phyloP scores from a whole-genome alignment of 805 yeast species.

The Scheffersomyces stipitis region DNA sequence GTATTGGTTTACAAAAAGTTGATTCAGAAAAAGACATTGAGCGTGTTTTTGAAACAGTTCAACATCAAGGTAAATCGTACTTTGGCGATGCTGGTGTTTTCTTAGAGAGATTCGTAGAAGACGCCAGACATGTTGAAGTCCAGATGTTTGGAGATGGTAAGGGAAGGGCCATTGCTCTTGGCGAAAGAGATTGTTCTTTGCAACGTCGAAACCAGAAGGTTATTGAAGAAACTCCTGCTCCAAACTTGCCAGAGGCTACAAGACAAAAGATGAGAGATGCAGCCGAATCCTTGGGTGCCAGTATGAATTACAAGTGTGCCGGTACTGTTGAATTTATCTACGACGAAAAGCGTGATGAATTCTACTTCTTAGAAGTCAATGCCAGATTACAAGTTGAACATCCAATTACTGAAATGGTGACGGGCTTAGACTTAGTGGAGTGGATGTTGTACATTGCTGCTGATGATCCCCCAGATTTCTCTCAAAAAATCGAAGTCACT shows the following conservation, averaged over 20 bases:
- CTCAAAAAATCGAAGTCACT: slow-evolving; percentile 53
- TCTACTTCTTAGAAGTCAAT: slow-evolving; percentile 93
- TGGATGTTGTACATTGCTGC: slow-evolving; percentile 96
- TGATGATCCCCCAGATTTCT: slow-evolving; percentile 79
- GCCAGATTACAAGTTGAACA: slow-evolving; percentile 98
- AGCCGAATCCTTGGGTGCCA: slow-evolving; percentile 77
- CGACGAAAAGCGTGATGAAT: slow-evolving; percentile 81
- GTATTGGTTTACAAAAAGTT: slow-evolving; percentile 94
- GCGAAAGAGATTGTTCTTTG: slow-evolving; percentile 96
- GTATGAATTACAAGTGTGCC: slow-evolving; percentile 91
- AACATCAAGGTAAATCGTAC: slow-evolving; percentile 89
- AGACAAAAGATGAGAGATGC: slow-evolving; percentile 75
- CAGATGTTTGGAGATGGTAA: slow-evolving; percentile 96
- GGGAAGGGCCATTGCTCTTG: slow-evolving; percentile 90
- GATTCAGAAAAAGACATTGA: slow-evolving; percentile 79
- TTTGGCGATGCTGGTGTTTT: slow-evolving; percentile 97
- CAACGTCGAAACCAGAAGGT: slow-evolving; percentile 97
- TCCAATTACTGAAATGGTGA: slow-evolving; percentile 93
- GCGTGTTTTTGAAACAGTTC: slow-evolving; percentile 83
- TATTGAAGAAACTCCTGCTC: slow-evolving; percentile 98
- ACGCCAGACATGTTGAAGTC: slow-evolving; percentile 94
- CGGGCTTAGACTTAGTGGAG: slow-evolving; percentile 92
- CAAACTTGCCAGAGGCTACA: slow-evolving; percentile 80
- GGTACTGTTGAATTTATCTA: slow-evolving; percentile 97
- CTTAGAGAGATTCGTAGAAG: slow-evolving; percentile 89